A percentile compares a stretch with the other conserved stretches of the same genome.
These are phyloP conservation scores for Juglanconis juglandina DNA, from an alignment of 2,329 filamentous ascomycete species.

Conservation along the genomic window DNA sequence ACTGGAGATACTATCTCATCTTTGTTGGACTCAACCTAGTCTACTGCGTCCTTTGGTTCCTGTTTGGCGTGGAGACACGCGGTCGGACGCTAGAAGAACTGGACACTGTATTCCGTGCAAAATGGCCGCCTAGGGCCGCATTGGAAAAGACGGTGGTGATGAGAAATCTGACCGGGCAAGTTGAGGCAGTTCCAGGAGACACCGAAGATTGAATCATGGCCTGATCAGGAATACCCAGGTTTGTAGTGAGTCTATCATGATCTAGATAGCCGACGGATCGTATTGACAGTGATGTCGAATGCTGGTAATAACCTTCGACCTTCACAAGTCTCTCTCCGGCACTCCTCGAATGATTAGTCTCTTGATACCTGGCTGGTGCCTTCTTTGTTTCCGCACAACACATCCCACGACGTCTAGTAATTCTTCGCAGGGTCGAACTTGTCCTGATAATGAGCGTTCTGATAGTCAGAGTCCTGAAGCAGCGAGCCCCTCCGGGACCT, in stretches of 20 bases:
- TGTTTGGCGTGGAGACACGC: conserved; percentile 29
- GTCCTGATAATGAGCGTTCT: conserved; percentile 7
- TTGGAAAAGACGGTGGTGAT: conserved; percentile 30
- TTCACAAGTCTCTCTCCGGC: no score
- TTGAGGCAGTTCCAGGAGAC: background rate
- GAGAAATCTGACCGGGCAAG: conserved; percentile 18
- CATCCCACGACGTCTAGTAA: background rate
- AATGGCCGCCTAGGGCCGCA: conserved; percentile 35
- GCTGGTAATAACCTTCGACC: no score
- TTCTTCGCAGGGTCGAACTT: conserved; percentile 16
- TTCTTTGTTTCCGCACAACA: no score
- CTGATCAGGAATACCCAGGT: background rate
- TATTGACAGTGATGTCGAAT: no score
- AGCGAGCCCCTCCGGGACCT: background rate
- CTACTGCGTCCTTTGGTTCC: conserved; percentile 27
- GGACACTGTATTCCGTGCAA: conserved; percentile 38
- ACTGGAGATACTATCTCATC: conserved; percentile 31
- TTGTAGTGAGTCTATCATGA: background rate
- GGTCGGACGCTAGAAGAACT: conserved; percentile 41
- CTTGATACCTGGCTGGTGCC: no score
- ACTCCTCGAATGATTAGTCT: no score
- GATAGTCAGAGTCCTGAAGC: conserved; percentile 10
- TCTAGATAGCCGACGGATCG: no score
- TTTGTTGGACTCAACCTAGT: conserved; percentile 30
- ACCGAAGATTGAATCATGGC: background rate